Percentiles rank a stretch among this genome's conserved stretches.
Evolutionary conservation across 495 filamentous ascomycete genomes (phyloP).

Genomic region (Penicillium dipodomyicola): DNA sequence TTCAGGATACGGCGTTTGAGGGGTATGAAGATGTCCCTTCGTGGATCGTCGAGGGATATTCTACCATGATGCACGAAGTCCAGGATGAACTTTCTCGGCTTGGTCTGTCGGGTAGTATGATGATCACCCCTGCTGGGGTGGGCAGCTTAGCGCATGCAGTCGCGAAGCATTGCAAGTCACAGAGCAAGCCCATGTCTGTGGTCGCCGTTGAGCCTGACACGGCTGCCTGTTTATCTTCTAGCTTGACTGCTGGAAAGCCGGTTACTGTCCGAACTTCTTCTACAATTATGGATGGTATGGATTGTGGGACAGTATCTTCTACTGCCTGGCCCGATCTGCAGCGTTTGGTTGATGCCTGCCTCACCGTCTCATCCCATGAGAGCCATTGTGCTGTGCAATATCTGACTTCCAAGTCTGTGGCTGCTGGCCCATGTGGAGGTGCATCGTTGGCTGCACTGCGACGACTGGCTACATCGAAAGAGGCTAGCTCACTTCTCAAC

Average conservation of each 20-base stretch:
- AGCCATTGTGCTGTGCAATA: slow-evolving; percentile 51
- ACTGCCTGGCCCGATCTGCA: slow-evolving; percentile 59
- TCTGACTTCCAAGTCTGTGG: slow-evolving; percentile 43
- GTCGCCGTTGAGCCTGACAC: slow-evolving; percentile 63
- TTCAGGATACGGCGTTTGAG: slow-evolving; percentile 63
- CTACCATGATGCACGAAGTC: slow-evolving; percentile 62
- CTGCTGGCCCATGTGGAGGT: slow-evolving; percentile 64
- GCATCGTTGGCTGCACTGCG: slow-evolving; percentile 58
- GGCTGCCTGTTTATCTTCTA: slow-evolving; percentile 56
- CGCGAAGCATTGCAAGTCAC: slow-evolving; percentile 54
- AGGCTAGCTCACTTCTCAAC: slow-evolving; percentile 31
- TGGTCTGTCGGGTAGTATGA: slow-evolving; percentile 34
- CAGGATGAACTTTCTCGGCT: slow-evolving; percentile 50
- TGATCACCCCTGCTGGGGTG: slow-evolving; percentile 61
- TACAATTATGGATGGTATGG: slow-evolving; percentile 68
- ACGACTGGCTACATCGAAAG: slow-evolving; percentile 33
- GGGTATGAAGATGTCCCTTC: slow-evolving; percentile 61
- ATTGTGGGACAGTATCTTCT: slow-evolving; percentile 63
- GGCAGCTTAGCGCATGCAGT: slow-evolving; percentile 65
- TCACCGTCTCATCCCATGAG: slow-evolving; percentile 57
- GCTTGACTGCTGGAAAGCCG: slow-evolving; percentile 45
- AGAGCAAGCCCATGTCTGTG: slow-evolving; percentile 34
- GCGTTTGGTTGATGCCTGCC: slow-evolving; percentile 54
- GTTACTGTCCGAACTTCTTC: slow-evolving; percentile 45
- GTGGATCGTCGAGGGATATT: slow-evolving; percentile 74